phyloP scores from a whole-genome alignment of 108 stramenopile species.

The Nitzschia palea region DNA sequence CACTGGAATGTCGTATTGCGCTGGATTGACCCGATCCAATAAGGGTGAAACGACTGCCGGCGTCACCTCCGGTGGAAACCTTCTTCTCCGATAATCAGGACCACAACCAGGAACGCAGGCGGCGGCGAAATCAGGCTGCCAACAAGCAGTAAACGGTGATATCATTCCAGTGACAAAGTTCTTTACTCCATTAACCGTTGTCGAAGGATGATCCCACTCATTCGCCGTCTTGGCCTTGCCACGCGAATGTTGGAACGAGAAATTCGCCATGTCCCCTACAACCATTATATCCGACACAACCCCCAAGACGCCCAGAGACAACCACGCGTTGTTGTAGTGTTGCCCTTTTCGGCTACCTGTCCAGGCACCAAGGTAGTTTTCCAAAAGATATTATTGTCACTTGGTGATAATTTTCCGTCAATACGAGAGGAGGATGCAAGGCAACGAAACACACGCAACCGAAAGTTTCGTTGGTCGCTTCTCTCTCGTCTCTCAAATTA shows the following conservation, averaged over 20 bases:
- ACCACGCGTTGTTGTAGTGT: too few species aligned
- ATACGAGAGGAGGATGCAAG: too few species aligned
- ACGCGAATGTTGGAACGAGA: not conserved
- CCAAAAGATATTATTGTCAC: too few species aligned
- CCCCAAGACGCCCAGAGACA: too few species aligned
- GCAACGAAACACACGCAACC: too few species aligned
- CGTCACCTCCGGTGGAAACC: not conserved
- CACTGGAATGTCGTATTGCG: not conserved
- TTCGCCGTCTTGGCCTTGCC: too few species aligned
- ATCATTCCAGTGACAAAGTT: constrained; percentile 34
- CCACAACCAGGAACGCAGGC: constrained; percentile 24
- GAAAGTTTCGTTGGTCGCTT: too few species aligned
- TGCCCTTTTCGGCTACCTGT: too few species aligned
- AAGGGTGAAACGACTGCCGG: constrained; percentile 24
- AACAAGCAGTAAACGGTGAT: constrained; percentile 37
- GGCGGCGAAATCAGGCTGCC: constrained; percentile 27
- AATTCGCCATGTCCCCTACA: constrained; percentile 16
- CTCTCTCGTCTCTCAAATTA: too few species aligned
- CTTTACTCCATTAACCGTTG: not conserved
- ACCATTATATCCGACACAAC: constrained; percentile 23
- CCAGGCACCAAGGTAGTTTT: too few species aligned
- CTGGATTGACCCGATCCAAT: not conserved
- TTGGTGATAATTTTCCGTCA: too few species aligned
- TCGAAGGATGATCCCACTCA: not conserved
- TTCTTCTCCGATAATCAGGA: constrained; percentile 5